Conservation (phyloP, 257 asterid genomes). For the Apocynum venetum region DNA sequence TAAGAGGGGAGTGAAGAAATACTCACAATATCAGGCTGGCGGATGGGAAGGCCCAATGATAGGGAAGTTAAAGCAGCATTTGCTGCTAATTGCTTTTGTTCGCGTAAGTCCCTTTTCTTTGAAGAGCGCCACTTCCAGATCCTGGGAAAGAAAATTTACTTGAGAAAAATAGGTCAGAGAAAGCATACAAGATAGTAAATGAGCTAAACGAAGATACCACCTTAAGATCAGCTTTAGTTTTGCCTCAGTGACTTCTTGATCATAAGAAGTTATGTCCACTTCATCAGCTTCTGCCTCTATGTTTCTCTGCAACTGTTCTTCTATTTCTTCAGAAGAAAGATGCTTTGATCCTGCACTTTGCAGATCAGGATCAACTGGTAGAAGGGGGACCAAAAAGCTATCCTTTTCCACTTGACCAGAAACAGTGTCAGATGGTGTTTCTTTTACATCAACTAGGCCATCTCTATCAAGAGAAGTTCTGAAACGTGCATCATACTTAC, state of each 20-base stretch:
- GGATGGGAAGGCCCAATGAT: conserved; percentile 72
- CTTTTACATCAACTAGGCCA: conserved; percentile 28
- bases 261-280: conserved; percentile 37
- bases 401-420: conserved; percentile 36
- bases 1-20: conserved; percentile 12
- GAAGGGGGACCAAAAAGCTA: conserved; percentile 13
- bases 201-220: conserved; percentile 31
- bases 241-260: conserved; percentile 70
- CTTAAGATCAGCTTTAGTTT: conserved; percentile 79
- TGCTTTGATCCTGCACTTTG: conserved; percentile 33
- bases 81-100: conserved; percentile 58
- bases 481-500: conserved; percentile 31
- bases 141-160: conserved; percentile 38
- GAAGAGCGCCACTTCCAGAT: conserved; percentile 71
- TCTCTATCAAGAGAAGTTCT: conserved; percentile 52
- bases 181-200: conserved; percentile 18
- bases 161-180: conserved; percentile 6
- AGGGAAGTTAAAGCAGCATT: conserved; percentile 69
- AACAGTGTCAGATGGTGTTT: conserved; percentile 27
- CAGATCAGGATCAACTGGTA: conserved; percentile 36
- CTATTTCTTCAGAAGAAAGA: conserved; percentile 38
- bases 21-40: conserved; percentile 52
- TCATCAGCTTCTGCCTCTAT: conserved; percentile 52
- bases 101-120: conserved; percentile 68
- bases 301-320: conserved; percentile 28